Conservation (phyloP, 2,329 filamentous ascomycete genomes). For the Ophiostoma himal-ulmi region DNA sequence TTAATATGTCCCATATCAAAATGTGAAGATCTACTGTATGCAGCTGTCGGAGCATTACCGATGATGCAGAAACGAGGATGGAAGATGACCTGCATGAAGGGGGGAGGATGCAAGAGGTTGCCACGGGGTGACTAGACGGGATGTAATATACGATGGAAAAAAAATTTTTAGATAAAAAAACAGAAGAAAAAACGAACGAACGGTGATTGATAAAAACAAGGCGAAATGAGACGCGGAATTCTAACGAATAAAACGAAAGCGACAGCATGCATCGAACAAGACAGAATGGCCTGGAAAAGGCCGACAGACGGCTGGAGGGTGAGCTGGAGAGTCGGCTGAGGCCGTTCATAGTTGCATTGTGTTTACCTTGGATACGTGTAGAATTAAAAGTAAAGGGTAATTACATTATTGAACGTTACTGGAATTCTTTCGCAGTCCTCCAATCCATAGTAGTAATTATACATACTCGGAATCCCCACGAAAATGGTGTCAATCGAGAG, state of each 20-base stretch:
- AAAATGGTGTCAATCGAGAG: not conserved
- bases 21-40: not conserved
- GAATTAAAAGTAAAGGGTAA: not conserved
- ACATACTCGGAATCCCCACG: not conserved
- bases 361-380: not conserved
- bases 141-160: too few relatives aligned
- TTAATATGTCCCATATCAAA: too few relatives aligned
- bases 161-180: too few relatives aligned
- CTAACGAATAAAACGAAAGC: not conserved
- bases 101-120: not conserved
- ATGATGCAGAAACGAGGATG: not conserved
- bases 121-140: not conserved
- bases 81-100: not conserved
- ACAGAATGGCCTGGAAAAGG: constrained; percentile 8
- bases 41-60: not conserved
- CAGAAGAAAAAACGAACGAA: too few relatives aligned
- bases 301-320: not conserved
- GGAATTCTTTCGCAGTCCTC: not conserved
- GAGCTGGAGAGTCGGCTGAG: not conserved
- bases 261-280: not conserved
- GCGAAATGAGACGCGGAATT: too few relatives aligned
- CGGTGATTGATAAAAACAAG: too few relatives aligned
- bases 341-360: constrained; percentile 1
- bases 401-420: not conserved
- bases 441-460: not conserved